Base-by-base conservation (phyloP, 2,329 filamentous ascomycete genomes). In the Clonostachys chloroleuca region DNA sequence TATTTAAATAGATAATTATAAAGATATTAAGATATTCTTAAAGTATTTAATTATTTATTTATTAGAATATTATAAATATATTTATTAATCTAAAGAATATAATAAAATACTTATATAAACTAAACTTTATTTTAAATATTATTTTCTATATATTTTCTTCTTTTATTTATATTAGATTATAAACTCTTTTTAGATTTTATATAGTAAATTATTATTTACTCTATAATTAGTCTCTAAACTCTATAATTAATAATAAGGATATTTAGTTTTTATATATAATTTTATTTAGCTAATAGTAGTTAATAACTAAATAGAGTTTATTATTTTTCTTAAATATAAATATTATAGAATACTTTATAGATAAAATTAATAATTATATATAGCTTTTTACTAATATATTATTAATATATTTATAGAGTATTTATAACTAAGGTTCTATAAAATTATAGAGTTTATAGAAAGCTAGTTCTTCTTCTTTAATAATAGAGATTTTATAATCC, bases 61-160 rank as follows among this genome's bases (percentile, higher is more conserved):
- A 42, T 40, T 33, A 37, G 6, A 37, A 37, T 13, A 16, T 37
- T 13, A 37, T 16, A 13, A 37, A 16, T 37, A 37, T 37, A 37
- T 61, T 61, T 40, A 43, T 55, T 42, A 63, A 41, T 16, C 44
- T 50, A 53, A 64, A 63, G 9, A 43, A 52, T 50, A 63, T 59
- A 12, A 71, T 56, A 35, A 59, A 40, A 37, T 59, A 70, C 50
- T 72, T 45, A 48, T 53, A 70, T 6, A 54, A 48, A 39, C 60
- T 53, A 49, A 60, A 68, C 30, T 55, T 44, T 2, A 54, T 67
- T 16, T 48, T 20, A 47, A 69, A 71, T 1, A 55, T 56, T 16
- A 52, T 68, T 48, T 62, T 66, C 55, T 51, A 66, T 49, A 67
- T 52, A 35, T 69, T 46, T 6, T 6, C 35, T 37, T 37, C 6